These are phyloP conservation scores for Betula pendula DNA, from an alignment of 306 rosid species.

Conservation along the genomic window DNA sequence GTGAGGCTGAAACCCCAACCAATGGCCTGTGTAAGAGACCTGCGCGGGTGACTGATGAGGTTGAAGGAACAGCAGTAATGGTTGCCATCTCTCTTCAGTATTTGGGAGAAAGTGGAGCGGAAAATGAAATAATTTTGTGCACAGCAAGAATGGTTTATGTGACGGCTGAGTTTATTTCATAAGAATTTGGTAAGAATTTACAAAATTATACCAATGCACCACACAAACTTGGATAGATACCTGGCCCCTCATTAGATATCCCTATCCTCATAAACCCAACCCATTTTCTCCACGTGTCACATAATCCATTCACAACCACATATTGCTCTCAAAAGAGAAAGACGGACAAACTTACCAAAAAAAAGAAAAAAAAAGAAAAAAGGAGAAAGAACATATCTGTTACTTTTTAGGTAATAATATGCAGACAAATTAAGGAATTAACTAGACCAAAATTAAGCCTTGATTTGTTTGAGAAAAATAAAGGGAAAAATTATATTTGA, in stretches of 20 bases:
- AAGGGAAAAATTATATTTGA: no score
- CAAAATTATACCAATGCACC: slow-evolving; percentile 48
- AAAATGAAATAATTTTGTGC: slow-evolving; percentile 19
- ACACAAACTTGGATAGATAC: slow-evolving; percentile 49
- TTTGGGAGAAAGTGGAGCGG: slow-evolving; percentile 14
- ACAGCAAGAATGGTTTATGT: slow-evolving; percentile 5
- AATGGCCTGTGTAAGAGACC: slow-evolving; percentile 54
- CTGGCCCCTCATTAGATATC: slow-evolving; percentile 52
- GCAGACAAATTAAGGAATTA: no score
- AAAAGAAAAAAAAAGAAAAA: no score
- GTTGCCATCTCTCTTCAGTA: slow-evolving; percentile 62
- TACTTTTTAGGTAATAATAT: no score
- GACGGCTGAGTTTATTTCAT: slow-evolving; percentile 28
- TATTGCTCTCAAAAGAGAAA: not conserved
- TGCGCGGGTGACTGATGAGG: slow-evolving; percentile 53
- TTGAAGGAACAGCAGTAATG: slow-evolving; percentile 56
- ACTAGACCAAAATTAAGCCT: no score
- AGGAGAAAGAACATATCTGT: no score
- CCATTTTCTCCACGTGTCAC: slow-evolving; percentile 49
- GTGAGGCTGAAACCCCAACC: slow-evolving; percentile 52
- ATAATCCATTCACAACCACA: slow-evolving; percentile 26
- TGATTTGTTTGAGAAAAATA: no score
- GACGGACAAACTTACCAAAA: no score
- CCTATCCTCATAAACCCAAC: slow-evolving; percentile 61
- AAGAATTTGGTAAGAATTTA: slow-evolving; percentile 11